Percentiles rank a stretch among this genome's conserved stretches.
These are phyloP conservation scores for Boeremia lycopersici DNA, from an alignment of 2,329 filamentous ascomycete genomes.

Conservation along the genomic window DNA sequence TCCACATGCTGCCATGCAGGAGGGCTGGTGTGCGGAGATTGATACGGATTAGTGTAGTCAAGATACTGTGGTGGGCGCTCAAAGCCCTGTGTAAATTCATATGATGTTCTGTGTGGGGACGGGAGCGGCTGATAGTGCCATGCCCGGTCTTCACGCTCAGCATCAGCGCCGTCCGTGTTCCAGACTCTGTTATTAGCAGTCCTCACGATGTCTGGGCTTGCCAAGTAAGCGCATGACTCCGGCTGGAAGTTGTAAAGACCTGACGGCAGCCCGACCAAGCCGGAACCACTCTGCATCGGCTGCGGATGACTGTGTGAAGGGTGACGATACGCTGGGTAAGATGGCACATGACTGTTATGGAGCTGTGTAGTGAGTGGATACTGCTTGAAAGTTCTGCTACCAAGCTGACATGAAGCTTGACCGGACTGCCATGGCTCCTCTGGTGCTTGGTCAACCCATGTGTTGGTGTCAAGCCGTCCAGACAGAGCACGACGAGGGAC, in stretches of 20 bases:
- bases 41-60: not conserved
- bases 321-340: not conserved
- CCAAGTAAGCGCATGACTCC: not conserved
- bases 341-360: not conserved
- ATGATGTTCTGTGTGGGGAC: not conserved
- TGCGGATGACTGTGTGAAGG: not conserved
- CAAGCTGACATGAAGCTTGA: too few relatives aligned
- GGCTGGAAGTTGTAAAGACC: not conserved
- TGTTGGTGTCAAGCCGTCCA: not conserved
- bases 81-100: not conserved
- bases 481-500: not conserved
- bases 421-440: too few relatives aligned
- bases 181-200: not conserved
- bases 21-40: not conserved
- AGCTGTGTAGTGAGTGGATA: not conserved
- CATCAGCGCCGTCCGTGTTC: not conserved
- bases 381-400: not conserved
- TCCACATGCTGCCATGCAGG: not conserved
- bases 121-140: not conserved
- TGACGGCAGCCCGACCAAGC: not conserved
- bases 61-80: not conserved
- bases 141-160: not conserved
- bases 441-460: not conserved
- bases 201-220: too few relatives aligned
- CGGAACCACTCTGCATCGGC: not conserved